A percentile compares a stretch with the other conserved stretches of the same genome.
These are phyloP conservation scores for Aphanomyces astaci DNA, from an alignment of 352 stramenopile species.

Conservation along the genomic window DNA sequence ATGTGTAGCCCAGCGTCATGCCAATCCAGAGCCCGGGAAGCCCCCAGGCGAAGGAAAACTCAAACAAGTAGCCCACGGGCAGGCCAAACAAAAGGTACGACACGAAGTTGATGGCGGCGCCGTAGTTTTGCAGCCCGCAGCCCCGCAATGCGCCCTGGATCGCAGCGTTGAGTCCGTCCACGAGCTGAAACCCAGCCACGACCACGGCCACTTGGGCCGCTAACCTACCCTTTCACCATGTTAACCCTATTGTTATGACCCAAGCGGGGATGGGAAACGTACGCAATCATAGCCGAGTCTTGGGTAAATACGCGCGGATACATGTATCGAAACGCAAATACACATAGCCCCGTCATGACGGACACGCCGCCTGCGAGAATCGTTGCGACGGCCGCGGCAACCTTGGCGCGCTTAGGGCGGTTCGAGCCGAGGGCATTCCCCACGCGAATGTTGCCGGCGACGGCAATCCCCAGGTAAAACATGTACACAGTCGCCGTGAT, in stretches of 20 bases:
- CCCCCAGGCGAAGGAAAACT: slow-evolving; percentile 49
- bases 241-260: not conserved
- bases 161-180: slow-evolving; percentile 59
- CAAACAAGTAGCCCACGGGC: slow-evolving; percentile 65
- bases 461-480: slow-evolving; percentile 54
- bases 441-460: slow-evolving; percentile 71
- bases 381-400: not conserved
- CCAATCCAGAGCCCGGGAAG: slow-evolving; percentile 78
- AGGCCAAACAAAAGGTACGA: slow-evolving; percentile 76
- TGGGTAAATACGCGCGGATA: slow-evolving; percentile 33
- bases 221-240: slow-evolving; percentile 1
- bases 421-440: slow-evolving; percentile 35
- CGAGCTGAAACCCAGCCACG: slow-evolving; percentile 57
- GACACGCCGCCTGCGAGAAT: slow-evolving; percentile 18
- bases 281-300: slow-evolving; percentile 28
- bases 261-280: not conserved
- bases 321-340: slow-evolving; percentile 26
- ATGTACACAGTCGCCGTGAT: slow-evolving; percentile 61
- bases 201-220: slow-evolving; percentile 29
- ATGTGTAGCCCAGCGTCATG: slow-evolving; percentile 30
- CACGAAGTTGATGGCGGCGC: slow-evolving; percentile 79
- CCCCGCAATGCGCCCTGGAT: slow-evolving; percentile 76
- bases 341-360: slow-evolving; percentile 24
- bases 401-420: slow-evolving; percentile 11
- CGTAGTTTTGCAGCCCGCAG: slow-evolving; percentile 68